Evolutionary conservation across 768 basidiomycete species (phyloP).

Genomic region (Mycena galopus): DNA sequence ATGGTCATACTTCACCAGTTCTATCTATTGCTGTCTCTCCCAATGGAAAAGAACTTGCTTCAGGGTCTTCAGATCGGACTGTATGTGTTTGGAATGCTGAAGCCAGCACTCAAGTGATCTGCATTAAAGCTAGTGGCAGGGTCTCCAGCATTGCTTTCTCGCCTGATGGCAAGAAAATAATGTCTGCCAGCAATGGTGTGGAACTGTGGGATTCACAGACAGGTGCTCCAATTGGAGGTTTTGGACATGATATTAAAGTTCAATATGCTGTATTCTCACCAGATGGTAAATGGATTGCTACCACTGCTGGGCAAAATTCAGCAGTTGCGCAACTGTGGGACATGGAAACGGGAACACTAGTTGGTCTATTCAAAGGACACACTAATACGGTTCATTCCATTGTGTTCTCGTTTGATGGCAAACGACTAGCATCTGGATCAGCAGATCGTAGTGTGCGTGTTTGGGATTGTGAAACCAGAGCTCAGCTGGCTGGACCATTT

Average conservation of each 20-base stretch:
- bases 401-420: not conserved
- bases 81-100: not conserved
- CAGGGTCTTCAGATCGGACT: not conserved
- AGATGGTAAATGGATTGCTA: no score
- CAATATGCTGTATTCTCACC: no score
- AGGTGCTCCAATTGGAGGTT: no score
- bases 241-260: no score
- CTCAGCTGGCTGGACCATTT: not conserved
- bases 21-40: not conserved
- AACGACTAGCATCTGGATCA: not conserved
- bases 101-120: no score
- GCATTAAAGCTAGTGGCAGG: no score
- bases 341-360: not conserved
- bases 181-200: no score
- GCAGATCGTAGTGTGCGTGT: not conserved
- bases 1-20: no score
- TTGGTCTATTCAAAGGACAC: not conserved
- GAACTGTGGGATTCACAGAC: no score
- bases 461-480: not conserved
- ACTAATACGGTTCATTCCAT: not conserved
- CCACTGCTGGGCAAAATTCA: no score
- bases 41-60: not conserved
- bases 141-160: no score
- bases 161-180: no score
- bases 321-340: not conserved